Evolutionary conservation across 768 basidiomycete species (phyloP).

Genomic region (Phlegmacium glaucopus): DNA sequence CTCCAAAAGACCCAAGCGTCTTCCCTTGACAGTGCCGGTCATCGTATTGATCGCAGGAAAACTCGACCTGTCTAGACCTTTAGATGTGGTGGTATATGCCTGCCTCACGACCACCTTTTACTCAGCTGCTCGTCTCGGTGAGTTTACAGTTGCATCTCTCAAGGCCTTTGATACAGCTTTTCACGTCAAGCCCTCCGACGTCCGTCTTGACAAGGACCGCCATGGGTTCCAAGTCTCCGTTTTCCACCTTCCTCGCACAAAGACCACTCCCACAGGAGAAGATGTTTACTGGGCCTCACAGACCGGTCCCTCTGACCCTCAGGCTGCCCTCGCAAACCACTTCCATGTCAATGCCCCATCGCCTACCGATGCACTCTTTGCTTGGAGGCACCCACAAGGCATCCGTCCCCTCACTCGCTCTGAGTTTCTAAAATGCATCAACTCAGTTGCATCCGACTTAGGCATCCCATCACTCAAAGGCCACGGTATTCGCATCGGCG

Average conservation of each 20-base stretch:
- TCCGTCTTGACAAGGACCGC: background rate
- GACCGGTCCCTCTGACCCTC: no score
- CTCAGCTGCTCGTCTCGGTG: background rate
- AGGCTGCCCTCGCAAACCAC: no score
- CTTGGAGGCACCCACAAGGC: no score
- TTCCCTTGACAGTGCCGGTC: constrained; percentile 1
- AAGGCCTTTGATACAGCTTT: constrained; percentile 10
- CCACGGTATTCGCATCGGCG: no score
- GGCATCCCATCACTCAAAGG: no score
- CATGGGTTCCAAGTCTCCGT: constrained; percentile 16
- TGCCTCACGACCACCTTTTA: constrained; percentile 20
- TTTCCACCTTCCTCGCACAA: constrained; percentile 13
- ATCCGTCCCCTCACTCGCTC: no score
- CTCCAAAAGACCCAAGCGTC: constrained; percentile 2
- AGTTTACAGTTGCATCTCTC: constrained; percentile 8
- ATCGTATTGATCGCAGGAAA: background rate
- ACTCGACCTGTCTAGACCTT: constrained; percentile 8
- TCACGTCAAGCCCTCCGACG: constrained; percentile 9
- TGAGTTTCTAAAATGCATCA: no score
- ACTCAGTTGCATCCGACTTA: no score
- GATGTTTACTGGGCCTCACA: constrained; percentile 22
- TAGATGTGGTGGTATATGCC: constrained; percentile 17
- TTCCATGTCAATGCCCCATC: no score
- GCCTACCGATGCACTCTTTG: no score
- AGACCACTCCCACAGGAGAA: constrained; percentile 12